Base-by-base conservation (phyloP, 805 yeast genomes). In the Lipomyces spencermartinsiae region DNA sequence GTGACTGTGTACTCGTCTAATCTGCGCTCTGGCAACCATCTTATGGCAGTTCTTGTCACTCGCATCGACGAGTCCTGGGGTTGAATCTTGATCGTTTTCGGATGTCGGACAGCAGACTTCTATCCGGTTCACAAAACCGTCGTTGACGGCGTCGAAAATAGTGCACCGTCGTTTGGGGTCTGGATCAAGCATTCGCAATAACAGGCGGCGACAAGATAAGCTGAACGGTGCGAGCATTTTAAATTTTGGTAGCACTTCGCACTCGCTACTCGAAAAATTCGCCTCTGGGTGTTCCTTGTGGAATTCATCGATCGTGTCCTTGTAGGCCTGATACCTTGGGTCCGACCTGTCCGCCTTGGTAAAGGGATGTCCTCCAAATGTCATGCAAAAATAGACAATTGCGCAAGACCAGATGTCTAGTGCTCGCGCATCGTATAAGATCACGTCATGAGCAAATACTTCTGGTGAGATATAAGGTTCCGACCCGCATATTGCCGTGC, bases 401-500 rank as follows among this genome's bases (percentile, higher is more conserved):
- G 97, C 97, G 81, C 97, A 91, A 0, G 97, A 88, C 97, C 97
- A 92, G 49, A 92, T 87, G 79, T 92, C 97, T 6, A 90, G 90
- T 46, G 90, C 84, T 65, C 97, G 80, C 1, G 96, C 90, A 78
- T 92, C 97, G 78, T 91, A 92, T 9, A 63, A 37, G 8, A 43
- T 34, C n/a, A 53, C 29, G 7, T 53, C 56, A 12, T 53, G 56
- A 16, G 35, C 8, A 82, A 62, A 75, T 71, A 77, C 95, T 78
- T 92, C 97, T 0, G 97, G 97, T 0, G 97, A 96, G 75, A 93
- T 91, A 77, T 92, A 92, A 1, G 97, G 97, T 7, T 90, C 86
- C 0, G 95, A 89, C 8, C 97, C 97, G 78, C 93, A 89, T 6
- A 91, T 83, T 4, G 96, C 96, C 60, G 86, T 87, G 75, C 90